These are phyloP conservation scores for Hemerocallis citrina DNA, from an alignment of 106 monocot species.

Conservation along the genomic window DNA sequence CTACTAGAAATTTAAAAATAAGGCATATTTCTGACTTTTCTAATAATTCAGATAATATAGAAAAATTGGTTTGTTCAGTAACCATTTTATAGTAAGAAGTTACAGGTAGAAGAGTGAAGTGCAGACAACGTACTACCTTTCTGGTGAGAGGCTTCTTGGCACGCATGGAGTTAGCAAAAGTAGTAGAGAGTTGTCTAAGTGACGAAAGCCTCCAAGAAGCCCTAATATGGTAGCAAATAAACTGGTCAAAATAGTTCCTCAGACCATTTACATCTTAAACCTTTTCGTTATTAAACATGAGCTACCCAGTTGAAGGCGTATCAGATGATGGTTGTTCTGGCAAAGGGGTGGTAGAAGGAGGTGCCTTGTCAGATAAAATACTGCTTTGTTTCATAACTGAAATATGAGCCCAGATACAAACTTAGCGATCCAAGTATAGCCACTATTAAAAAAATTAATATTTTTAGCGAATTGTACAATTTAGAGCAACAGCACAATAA, in stretches of 20 bases:
- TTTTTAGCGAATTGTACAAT: neutral
- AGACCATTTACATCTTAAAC: neutral
- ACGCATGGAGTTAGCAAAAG: conserved; percentile 47
- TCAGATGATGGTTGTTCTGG: conserved; percentile 48
- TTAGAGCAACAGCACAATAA: neutral
- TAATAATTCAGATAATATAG: no score
- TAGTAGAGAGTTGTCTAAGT: conserved; percentile 57
- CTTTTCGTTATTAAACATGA: conserved; percentile 1
- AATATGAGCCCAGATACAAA: conserved; percentile 5
- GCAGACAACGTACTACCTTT: conserved; percentile 35
- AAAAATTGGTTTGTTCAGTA: no score
- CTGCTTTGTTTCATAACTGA: conserved; percentile 64
- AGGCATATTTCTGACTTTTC: no score
- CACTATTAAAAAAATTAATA: neutral
- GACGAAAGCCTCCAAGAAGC: conserved; percentile 61
- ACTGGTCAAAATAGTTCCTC: neutral
- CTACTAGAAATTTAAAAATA: no score
- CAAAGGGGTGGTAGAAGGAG: conserved; percentile 30
- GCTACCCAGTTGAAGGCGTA: conserved; percentile 41
- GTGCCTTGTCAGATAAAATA: conserved; percentile 64
- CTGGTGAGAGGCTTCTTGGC: conserved; percentile 45
- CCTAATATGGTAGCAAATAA: conserved; percentile 25
- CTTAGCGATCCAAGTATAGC: no score
- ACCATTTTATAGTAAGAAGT: no score
- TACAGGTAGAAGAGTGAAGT: neutral